These are phyloP conservation scores for Amaranthus tricolor DNA, from an alignment of 179 eudicot species.

Conservation along the genomic window DNA sequence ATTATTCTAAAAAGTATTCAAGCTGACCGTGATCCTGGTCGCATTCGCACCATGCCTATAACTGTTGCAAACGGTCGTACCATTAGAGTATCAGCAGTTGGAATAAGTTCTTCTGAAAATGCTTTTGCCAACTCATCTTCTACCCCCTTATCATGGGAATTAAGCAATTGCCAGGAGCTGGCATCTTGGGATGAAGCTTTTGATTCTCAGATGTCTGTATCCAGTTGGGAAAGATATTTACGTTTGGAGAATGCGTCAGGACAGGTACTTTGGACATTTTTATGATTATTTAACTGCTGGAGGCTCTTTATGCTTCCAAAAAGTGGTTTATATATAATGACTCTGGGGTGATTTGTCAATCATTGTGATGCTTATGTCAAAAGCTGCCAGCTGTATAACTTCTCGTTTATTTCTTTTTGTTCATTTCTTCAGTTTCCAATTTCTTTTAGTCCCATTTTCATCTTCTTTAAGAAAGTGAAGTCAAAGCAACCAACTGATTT, in stretches of 20 bases:
- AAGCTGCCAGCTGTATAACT: neutral
- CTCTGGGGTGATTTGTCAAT: neutral
- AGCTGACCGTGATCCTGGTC: slow-evolving; percentile 59
- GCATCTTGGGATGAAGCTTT: slow-evolving; percentile 59
- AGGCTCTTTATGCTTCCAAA: neutral
- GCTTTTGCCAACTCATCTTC: slow-evolving; percentile 92
- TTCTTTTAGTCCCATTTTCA: neutral
- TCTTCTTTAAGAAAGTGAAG: neutral
- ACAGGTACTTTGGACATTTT: slow-evolving; percentile 40
- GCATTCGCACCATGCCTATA: slow-evolving; percentile 51
- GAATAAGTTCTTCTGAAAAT: slow-evolving; percentile 59
- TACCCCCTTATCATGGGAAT: slow-evolving; percentile 63
- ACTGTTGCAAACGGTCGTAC: slow-evolving; percentile 84
- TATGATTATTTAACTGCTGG: neutral
- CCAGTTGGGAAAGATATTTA: slow-evolving; percentile 78
- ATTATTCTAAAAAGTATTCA: slow-evolving; percentile 50
- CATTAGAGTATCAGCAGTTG: slow-evolving; percentile 76
- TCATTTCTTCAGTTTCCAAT: neutral
- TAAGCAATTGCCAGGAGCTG: slow-evolving; percentile 54
- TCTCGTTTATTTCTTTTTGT: neutral
- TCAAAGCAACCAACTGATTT: neutral
- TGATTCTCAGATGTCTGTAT: slow-evolving; percentile 31
- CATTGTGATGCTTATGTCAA: neutral
- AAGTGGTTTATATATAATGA: neutral
- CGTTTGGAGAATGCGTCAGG: slow-evolving; percentile 71